Conservation (phyloP, 805 yeast genomes). For the Candida tallmaniae region DNA sequence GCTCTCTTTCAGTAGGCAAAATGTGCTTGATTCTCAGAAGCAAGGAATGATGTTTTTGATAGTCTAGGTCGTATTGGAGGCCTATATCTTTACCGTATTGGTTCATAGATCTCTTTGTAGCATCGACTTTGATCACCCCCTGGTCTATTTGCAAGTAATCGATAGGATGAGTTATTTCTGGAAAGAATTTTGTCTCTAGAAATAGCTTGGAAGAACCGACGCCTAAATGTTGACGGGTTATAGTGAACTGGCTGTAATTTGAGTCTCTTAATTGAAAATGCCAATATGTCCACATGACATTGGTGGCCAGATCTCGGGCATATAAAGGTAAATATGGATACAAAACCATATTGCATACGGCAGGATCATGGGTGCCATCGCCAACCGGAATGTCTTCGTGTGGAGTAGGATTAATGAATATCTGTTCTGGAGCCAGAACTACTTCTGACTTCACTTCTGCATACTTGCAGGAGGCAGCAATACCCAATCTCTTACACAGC, state of each 20-base stretch:
- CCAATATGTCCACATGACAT: constrained; percentile 10
- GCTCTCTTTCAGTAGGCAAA: constrained; percentile 7
- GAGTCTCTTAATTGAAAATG: constrained; percentile 4
- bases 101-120: constrained; percentile 1
- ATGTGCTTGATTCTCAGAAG: constrained; percentile 2
- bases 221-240: constrained; percentile 7
- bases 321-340: constrained; percentile 8
- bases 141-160: constrained; percentile 1
- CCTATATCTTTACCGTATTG: constrained; percentile 7
- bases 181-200: constrained; percentile 2
- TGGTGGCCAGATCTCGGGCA: constrained; percentile 8
- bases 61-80: constrained; percentile 2
- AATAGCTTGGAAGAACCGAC: background rate
- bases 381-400: too few species aligned
- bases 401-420: too few species aligned
- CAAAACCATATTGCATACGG: too few species aligned
- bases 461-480: constrained; percentile 7
- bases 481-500: constrained; percentile 9
- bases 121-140: constrained; percentile 4
- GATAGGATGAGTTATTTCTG: background rate
- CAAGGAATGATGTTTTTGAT: background rate
- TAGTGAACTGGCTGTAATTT: constrained; percentile 3
- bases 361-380: too few species aligned
- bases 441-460: background rate
- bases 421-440: background rate